Evolutionary conservation across 345 rosid genomes (phyloP).

Genomic region (Pistacia integerrima): DNA sequence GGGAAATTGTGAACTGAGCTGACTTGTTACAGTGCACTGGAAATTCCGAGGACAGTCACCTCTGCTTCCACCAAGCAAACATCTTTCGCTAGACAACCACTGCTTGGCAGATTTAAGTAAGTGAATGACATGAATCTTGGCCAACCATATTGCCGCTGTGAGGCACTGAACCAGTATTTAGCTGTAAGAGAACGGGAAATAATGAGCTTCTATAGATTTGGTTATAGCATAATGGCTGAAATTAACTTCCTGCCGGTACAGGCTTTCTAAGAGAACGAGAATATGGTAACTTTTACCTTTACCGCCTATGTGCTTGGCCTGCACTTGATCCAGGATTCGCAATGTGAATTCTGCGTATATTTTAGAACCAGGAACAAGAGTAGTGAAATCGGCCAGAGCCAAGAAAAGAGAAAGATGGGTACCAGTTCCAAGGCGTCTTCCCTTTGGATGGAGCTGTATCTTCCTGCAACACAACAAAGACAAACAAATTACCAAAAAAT

Average conservation of each 20-base stretch:
- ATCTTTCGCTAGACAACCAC: slow-evolving; percentile 31
- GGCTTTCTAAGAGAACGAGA: too few relatives aligned
- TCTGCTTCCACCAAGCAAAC: slow-evolving; percentile 29
- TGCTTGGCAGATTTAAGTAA: slow-evolving; percentile 9
- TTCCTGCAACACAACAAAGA: slow-evolving; percentile 30
- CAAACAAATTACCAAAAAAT: not conserved
- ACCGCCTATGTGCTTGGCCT: slow-evolving; percentile 28
- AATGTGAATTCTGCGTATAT: slow-evolving; percentile 31
- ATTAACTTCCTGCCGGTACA: too few relatives aligned
- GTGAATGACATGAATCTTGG: slow-evolving; percentile 23
- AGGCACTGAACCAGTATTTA: too few relatives aligned
- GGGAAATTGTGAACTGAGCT: not conserved
- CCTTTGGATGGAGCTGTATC: slow-evolving; percentile 37
- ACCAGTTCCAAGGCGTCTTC: slow-evolving; percentile 31
- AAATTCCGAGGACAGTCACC: slow-evolving; percentile 35
- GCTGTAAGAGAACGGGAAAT: not conserved
- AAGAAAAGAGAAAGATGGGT: slow-evolving; percentile 31
- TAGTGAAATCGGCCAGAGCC: slow-evolving; percentile 24
- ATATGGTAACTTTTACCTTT: slow-evolving; percentile 22
- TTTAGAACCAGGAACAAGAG: slow-evolving; percentile 24
- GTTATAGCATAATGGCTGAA: too few relatives aligned
- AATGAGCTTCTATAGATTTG: too few relatives aligned
- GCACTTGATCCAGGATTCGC: slow-evolving; percentile 32
- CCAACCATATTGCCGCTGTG: not conserved
- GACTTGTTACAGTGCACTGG: slow-evolving; percentile 13